Conservation (phyloP, 345 rosid species). For the Pistacia integerrima region DNA sequence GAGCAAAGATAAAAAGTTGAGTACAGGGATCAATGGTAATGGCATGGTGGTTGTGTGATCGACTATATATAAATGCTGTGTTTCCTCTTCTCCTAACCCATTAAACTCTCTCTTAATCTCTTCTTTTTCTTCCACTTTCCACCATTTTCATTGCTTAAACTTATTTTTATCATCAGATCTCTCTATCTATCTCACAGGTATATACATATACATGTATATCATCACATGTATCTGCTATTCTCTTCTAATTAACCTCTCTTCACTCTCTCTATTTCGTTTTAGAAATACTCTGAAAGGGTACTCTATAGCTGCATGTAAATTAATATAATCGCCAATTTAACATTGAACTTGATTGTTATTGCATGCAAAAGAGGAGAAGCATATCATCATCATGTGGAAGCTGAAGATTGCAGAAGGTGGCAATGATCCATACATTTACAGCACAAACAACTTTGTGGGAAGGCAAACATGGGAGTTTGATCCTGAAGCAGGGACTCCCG, state of each 20-base stretch:
- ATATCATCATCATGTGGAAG: slow-evolving; percentile 30
- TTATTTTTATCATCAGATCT: too few relatives aligned
- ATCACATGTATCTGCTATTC: too few relatives aligned
- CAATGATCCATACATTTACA: slow-evolving; percentile 25
- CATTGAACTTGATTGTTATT: neutral
- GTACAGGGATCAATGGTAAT: neutral
- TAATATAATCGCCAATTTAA: too few relatives aligned
- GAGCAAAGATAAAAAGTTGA: neutral
- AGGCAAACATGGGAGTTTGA: slow-evolving; percentile 34
- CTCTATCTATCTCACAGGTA: too few relatives aligned
- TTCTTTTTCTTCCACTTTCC: too few relatives aligned
- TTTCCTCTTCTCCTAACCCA: neutral
- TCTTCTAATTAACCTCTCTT: too few relatives aligned
- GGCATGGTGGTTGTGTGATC: neutral
- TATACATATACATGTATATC: too few relatives aligned
- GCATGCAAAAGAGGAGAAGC: neutral
- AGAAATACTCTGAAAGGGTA: too few relatives aligned
- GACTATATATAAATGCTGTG: neutral
- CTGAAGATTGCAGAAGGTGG: slow-evolving; percentile 32
- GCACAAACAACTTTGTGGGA: slow-evolving; percentile 28
- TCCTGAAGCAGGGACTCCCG: slow-evolving; percentile 22
- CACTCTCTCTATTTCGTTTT: too few relatives aligned
- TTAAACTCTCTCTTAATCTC: neutral
- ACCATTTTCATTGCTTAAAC: too few relatives aligned
- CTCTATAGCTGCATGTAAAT: too few relatives aligned